Conservation (phyloP, 1,284 basidiomycete species). For the Puccinia hordei region DNA sequence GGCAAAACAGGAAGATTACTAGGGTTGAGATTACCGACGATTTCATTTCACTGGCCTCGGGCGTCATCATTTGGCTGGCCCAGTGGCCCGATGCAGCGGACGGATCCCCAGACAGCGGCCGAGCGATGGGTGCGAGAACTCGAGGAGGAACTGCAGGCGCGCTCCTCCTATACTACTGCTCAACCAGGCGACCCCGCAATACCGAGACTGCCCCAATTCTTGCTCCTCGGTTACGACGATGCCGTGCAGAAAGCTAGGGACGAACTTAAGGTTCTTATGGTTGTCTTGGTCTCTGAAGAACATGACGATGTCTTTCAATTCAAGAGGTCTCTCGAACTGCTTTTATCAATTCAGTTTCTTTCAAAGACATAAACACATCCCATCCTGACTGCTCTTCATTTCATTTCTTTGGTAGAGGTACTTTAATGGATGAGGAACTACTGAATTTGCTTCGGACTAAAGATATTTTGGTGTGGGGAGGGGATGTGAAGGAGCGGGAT, state of each 20-base stretch:
- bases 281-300: conserved; percentile 45
- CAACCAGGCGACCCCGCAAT: conserved; percentile 1
- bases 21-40: conserved; percentile 25
- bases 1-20: conserved; percentile 24
- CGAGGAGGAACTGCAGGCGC: conserved; percentile 33
- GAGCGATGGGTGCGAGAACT: conserved; percentile 43
- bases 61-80: conserved; percentile 1
- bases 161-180: conserved; percentile 35
- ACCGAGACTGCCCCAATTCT: conserved; percentile 35
- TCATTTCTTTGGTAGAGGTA: conserved; percentile 20
- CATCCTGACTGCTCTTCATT: not conserved
- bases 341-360: not conserved
- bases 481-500: conserved; percentile 42
- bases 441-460: conserved; percentile 16
- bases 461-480: conserved; percentile 48
- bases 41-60: conserved; percentile 36
- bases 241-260: conserved; percentile 40
- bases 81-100: not conserved
- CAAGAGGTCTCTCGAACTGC: conserved; percentile 19
- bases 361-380: not conserved
- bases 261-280: conserved; percentile 43
- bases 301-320: conserved; percentile 41
- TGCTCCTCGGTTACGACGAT: conserved; percentile 47
- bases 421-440: conserved; percentile 44
- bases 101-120: conserved; percentile 38